These are phyloP conservation scores for Eremothecium gossypii DNA, from an alignment of 1,139 yeast genomes.

Conservation along the genomic window DNA sequence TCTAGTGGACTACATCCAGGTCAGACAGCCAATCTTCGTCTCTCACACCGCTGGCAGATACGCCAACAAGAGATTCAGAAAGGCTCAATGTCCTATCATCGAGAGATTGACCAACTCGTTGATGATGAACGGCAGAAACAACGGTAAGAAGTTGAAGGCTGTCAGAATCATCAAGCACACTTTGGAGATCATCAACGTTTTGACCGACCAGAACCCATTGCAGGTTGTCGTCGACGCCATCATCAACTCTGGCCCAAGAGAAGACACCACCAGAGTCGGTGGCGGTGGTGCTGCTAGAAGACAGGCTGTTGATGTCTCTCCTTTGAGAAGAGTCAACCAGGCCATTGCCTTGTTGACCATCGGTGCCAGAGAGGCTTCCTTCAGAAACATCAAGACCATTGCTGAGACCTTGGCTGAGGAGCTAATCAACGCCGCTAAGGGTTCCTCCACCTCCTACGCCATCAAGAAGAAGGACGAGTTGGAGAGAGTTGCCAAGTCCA, in stretches of 20 bases:
- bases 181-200: slow-evolving; percentile 92
- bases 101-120: slow-evolving; percentile 99
- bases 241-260: slow-evolving; percentile 99
- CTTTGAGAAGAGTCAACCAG: slow-evolving; percentile 99
- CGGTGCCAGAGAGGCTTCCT: slow-evolving; percentile 99
- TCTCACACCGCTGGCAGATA: slow-evolving; percentile 99
- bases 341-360: slow-evolving; percentile 95
- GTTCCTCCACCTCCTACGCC: slow-evolving; percentile 99
- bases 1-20: slow-evolving; percentile 95
- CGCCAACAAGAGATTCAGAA: slow-evolving; percentile 99
- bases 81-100: slow-evolving; percentile 98
- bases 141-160: slow-evolving; percentile 99
- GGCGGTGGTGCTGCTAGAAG: slow-evolving; percentile 99
- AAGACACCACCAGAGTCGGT: slow-evolving; percentile 99
- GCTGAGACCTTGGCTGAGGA: slow-evolving; percentile 99
- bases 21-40: slow-evolving; percentile 95
- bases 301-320: slow-evolving; percentile 99
- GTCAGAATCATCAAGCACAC: slow-evolving; percentile 99
- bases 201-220: slow-evolving; percentile 98
- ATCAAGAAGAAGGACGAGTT: slow-evolving; percentile 99
- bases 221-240: slow-evolving; percentile 99
- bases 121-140: slow-evolving; percentile 99
- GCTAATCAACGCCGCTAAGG: slow-evolving; percentile 99
- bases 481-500: slow-evolving; percentile 99
- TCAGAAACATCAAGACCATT: slow-evolving; percentile 99